Conservation (phyloP, 768 basidiomycete species). For the Macrocybe gigantea region DNA sequence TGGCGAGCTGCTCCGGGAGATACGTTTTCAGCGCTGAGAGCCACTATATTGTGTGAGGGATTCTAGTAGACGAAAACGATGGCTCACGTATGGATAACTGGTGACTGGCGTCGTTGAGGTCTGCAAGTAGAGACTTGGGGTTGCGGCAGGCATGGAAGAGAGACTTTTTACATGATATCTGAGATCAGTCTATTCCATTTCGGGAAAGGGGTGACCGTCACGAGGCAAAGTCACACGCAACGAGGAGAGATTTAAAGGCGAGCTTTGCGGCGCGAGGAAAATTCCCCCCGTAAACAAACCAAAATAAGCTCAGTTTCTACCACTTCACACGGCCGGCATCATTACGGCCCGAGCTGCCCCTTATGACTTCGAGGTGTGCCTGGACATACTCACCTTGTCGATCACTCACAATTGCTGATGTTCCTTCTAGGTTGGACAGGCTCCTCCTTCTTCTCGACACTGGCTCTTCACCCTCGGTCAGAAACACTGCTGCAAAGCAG, state of each 20-base stretch:
- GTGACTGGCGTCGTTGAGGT: constrained; percentile 8
- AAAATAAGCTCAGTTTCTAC: constrained; percentile 31
- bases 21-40: constrained; percentile 6
- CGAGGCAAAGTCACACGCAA: constrained; percentile 28
- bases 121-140: constrained; percentile 8
- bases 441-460: constrained; percentile 94
- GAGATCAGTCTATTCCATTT: constrained; percentile 15
- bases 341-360: constrained; percentile 45
- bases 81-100: constrained; percentile 8
- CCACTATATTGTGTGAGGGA: neutral
- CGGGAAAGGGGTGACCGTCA: constrained; percentile 31
- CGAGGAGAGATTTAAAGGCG: constrained; percentile 62
- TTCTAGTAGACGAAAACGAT: neutral
- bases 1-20: neutral
- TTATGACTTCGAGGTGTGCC: constrained; percentile 73
- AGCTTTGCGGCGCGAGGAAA: constrained; percentile 36
- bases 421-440: constrained; percentile 76
- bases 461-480: constrained; percentile 84
- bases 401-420: constrained; percentile 1
- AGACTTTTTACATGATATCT: constrained; percentile 1
- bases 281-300: constrained; percentile 51
- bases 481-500: constrained; percentile 95
- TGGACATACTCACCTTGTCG: constrained; percentile 1
- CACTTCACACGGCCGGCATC: neutral
- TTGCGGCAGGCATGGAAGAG: constrained; percentile 8